Evolutionary conservation across 106 monocot species (phyloP), one percentile per base, ranked within the genome.

Genomic region (Triglochin maritima): DNA sequence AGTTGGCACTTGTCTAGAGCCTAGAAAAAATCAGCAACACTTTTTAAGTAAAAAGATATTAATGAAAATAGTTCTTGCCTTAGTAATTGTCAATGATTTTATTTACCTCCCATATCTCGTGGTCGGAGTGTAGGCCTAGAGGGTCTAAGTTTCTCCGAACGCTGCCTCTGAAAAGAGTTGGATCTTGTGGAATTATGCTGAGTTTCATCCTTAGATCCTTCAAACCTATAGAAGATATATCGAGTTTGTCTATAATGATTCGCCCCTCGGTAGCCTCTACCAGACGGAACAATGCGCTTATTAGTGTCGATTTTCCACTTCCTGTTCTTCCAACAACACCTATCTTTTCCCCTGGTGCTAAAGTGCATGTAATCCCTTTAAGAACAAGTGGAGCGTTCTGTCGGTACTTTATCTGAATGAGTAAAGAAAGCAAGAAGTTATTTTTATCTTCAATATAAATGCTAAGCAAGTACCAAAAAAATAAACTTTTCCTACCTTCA

Each of bases 1-100:
- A 93, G 70, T 56, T 93, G 92, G 16, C 92, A 88, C 55, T 83
- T 88, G 14, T 83, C 85, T 66, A 93, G 69, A 45, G 83, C 92
- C 90, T 87, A 72, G 3, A 54, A 67, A 13, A 61, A 44, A 71
- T 47, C 47, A 50, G 41, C 49, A 17, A 9, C 54, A 55, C 54
- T 55, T 7, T 55, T 55, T 55, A 3, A n/a, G 11, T 55, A 12
- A 55, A 55, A 41, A 59, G 6, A 1, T 59, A 4, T 17, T 42
- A 4, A 6, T 42, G 3, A 4, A 7, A 29, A 59, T 4, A 4
- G 41, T 59, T 3, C 41, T 4, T 59, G 16, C 17, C 29, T 29
- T 29, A 29, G 29, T 29, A 42, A 15, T n/a, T 3, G 8, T 7
- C 29, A 59, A 59, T 29, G 16, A 59, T n/a, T 12, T 6, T 49